Evolutionary conservation across 805 yeast genomes (phyloP).

Genomic region (Metschnikowia lochheadii): DNA sequence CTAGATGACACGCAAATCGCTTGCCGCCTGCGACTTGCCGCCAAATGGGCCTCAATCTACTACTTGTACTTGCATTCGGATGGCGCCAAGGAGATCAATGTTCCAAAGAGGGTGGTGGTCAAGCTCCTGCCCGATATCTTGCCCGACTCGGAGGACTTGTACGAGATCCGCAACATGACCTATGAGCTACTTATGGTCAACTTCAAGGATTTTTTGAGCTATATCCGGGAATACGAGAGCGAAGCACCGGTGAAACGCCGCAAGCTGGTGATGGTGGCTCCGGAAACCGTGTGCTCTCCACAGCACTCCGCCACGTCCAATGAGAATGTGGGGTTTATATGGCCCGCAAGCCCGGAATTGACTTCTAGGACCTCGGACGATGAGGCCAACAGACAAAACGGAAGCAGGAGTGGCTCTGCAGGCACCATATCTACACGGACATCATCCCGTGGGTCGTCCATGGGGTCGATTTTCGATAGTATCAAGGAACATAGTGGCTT

Average conservation of each 20-base stretch:
- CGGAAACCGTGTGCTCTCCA: constrained; percentile 2
- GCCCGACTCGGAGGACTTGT: constrained; percentile 19
- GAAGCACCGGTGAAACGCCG: constrained; percentile 14
- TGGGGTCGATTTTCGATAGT: constrained; percentile 30
- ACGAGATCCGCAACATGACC: constrained; percentile 17
- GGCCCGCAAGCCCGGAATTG: constrained; percentile 4
- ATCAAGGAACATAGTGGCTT: constrained; percentile 27
- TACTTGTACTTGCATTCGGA: constrained; percentile 25
- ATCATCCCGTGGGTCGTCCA: constrained; percentile 27
- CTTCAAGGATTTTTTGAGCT: constrained; percentile 30
- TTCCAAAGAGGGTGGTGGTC: constrained; percentile 24
- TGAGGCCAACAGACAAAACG: not conserved
- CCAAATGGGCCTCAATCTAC: constrained; percentile 28
- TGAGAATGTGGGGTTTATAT: not conserved
- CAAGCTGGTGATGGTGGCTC: constrained; percentile 15
- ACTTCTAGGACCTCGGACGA: not conserved
- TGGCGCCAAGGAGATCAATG: constrained; percentile 31
- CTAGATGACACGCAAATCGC: constrained; percentile 9
- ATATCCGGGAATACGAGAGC: constrained; percentile 13
- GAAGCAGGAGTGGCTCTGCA: constrained; percentile 13
- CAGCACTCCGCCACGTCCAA: not conserved
- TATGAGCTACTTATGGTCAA: constrained; percentile 31
- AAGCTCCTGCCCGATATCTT: constrained; percentile 17
- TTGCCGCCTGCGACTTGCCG: constrained; percentile 7
- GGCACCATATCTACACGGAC: constrained; percentile 14